A percentile compares a stretch with the other conserved stretches of the same genome.
Evolutionary conservation across 2,329 filamentous ascomycete genomes (phyloP).

Genomic region (Gnomoniopsis sp.): DNA sequence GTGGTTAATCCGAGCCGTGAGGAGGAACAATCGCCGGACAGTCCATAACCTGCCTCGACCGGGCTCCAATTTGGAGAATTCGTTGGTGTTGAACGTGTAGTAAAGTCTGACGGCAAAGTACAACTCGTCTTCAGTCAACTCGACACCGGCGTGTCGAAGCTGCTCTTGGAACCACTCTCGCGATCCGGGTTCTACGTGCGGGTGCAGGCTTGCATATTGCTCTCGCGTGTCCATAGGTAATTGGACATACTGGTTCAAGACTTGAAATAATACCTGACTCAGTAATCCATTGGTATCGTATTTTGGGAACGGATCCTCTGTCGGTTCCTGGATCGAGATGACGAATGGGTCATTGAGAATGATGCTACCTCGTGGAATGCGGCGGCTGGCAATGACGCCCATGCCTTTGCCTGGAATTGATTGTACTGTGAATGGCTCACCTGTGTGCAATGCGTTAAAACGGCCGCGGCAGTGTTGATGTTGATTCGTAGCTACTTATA

Average conservation of each 20-base stretch:
- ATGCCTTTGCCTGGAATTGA: conserved; percentile 5
- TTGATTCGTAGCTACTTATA: no score
- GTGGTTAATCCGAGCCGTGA: conserved; percentile 9
- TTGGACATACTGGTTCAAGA: not conserved
- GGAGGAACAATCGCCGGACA: conserved; percentile 1
- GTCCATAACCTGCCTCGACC: not conserved
- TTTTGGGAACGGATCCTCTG: not conserved
- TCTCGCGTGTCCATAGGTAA: not conserved
- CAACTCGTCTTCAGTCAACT: not conserved
- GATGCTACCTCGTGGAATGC: conserved; percentile 2
- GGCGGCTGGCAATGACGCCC: conserved; percentile 4
- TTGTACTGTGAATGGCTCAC: conserved; percentile 1
- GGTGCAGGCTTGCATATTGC: conserved; percentile 1
- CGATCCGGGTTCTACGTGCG: not conserved
- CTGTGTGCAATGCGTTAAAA: not conserved
- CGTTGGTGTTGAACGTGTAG: conserved; percentile 9
- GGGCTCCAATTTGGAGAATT: not conserved
- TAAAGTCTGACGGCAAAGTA: conserved; percentile 2
- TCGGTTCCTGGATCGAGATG: conserved; percentile 5
- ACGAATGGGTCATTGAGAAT: conserved; percentile 11
- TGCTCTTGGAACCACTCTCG: not conserved
- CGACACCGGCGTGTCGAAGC: not conserved
- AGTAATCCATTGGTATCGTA: not conserved
- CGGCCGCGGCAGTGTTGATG: no score
- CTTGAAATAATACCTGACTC: conserved; percentile 3